phyloP scores from a whole-genome alignment of 176 grass and related monocot species.

The Hyparrhenia diplandra region DNA sequence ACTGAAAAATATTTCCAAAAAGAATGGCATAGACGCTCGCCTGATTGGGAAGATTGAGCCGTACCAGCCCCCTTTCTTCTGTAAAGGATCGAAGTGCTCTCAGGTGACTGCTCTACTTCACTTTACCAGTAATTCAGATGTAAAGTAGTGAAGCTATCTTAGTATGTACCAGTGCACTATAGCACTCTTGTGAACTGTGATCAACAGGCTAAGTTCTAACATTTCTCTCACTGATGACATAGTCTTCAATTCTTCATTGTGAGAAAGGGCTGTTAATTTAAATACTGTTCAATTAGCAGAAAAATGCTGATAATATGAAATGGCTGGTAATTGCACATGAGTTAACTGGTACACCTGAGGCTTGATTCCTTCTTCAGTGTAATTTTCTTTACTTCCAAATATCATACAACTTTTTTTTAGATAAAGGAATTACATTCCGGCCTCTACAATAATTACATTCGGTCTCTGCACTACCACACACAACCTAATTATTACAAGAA shows the following conservation, averaged over 20 bases:
- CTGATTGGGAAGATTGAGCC: constrained; percentile 77
- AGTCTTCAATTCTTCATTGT: neutral
- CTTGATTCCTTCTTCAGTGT: neutral
- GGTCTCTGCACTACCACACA: no score
- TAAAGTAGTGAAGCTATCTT: neutral
- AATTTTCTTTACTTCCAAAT: neutral
- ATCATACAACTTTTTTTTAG: no score
- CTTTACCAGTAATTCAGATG: neutral
- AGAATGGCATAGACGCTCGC: constrained; percentile 55
- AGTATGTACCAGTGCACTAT: neutral
- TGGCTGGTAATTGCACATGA: neutral
- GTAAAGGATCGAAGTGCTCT: constrained; percentile 79
- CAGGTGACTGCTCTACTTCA: constrained; percentile 32
- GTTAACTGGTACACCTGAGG: neutral
- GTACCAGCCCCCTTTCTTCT: constrained; percentile 80
- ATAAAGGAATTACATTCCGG: no score
- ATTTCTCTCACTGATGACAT: neutral
- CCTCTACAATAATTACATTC: no score
- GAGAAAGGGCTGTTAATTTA: neutral
- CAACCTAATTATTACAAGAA: no score
- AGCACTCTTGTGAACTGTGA: neutral
- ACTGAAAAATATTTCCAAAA: constrained; percentile 57
- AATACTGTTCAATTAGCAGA: neutral
- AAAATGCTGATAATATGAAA: neutral
- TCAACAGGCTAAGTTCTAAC: neutral